Conservation (phyloP, 345 rosid genomes). For the Boechera retrofracta region DNA sequence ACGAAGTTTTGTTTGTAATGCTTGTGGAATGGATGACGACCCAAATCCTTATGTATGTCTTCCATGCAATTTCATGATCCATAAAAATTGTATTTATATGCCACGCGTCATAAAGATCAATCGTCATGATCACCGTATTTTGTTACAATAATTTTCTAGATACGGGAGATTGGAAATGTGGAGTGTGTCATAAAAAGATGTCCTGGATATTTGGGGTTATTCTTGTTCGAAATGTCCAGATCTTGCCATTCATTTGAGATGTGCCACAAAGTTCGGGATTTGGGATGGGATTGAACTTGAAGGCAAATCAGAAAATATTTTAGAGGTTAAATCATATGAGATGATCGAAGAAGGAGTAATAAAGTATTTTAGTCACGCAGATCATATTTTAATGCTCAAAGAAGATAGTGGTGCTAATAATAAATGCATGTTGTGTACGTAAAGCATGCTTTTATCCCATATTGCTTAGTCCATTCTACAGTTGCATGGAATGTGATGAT, state of each 20-base stretch:
- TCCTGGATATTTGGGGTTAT: constrained; percentile 23
- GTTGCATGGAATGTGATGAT: constrained; percentile 19
- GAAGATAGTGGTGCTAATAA: not conserved
- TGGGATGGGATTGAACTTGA: constrained; percentile 34
- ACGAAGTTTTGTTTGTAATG: constrained; percentile 10
- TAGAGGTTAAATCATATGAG: constrained; percentile 12
- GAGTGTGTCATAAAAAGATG: constrained; percentile 5
- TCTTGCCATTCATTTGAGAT: constrained; percentile 13
- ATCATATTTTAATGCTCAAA: constrained; percentile 15
- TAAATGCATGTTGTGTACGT: not conserved
- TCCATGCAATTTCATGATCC: constrained; percentile 33
- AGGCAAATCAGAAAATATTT: not conserved
- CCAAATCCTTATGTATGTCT: constrained; percentile 33
- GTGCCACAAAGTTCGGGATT: constrained; percentile 23
- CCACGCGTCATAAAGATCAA: constrained; percentile 5
- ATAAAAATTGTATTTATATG: constrained; percentile 12
- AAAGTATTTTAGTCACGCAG: not conserved
- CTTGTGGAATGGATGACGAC: constrained; percentile 31
- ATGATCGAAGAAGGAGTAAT: constrained; percentile 9
- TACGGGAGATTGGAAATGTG: constrained; percentile 4
- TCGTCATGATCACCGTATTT: not conserved
- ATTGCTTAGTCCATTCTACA: constrained; percentile 10
- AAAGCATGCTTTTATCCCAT: not conserved
- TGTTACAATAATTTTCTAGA: not conserved
- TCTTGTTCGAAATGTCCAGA: not conserved